A percentile compares a stretch with the other conserved stretches of the same genome.
Conservation (phyloP, 176 grass and related monocot genomes). For the Carex scoparia region DNA sequence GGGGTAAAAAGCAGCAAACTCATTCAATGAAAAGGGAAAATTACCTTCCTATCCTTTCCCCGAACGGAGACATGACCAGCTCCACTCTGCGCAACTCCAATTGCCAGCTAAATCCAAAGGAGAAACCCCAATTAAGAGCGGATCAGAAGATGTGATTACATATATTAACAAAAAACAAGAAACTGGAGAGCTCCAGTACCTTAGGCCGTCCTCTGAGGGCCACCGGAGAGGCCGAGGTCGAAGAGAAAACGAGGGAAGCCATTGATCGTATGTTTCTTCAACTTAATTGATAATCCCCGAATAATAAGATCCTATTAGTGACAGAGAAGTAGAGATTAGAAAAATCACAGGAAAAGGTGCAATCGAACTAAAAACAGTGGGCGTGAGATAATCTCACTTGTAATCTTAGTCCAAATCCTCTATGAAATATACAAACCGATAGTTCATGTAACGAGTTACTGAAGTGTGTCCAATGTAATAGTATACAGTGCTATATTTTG, state of each 20-base stretch:
- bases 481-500: background rate
- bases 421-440: background rate
- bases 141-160: background rate
- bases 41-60: slow-evolving; percentile 23
- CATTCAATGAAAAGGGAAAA: background rate
- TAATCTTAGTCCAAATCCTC: background rate
- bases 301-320: background rate
- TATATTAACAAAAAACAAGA: background rate
- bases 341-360: background rate
- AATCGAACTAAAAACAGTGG: background rate
- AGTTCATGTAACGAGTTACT: background rate
- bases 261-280: slow-evolving; percentile 8
- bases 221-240: slow-evolving; percentile 19
- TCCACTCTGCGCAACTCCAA: slow-evolving; percentile 11
- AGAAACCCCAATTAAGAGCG: background rate
- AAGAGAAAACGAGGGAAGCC: slow-evolving; percentile 15
- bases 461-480: background rate
- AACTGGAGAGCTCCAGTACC: background rate
- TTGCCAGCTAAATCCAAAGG: slow-evolving; percentile 8
- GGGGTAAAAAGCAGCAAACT: too few species aligned
- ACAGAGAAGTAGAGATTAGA: slow-evolving; percentile 12
- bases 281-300: background rate
- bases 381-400: background rate
- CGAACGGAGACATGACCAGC: slow-evolving; percentile 14
- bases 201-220: slow-evolving; percentile 16